Evolutionary conservation across 108 stramenopile species (phyloP).

Genomic region (Stephanodiscus triporus): DNA sequence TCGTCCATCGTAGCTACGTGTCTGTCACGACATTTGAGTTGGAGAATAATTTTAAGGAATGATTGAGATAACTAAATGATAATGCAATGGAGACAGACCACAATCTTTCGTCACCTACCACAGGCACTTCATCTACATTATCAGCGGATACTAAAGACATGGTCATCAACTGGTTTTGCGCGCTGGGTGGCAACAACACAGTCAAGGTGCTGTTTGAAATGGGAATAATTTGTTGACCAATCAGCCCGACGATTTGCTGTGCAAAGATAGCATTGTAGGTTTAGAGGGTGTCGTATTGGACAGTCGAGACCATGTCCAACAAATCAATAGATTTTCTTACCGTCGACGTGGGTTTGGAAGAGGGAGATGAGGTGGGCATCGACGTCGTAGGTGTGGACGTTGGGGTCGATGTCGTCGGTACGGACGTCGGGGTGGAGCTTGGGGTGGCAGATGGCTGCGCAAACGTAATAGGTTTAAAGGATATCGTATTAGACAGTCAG

Average conservation of each 20-base stretch:
- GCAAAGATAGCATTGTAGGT: no score
- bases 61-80: background rate
- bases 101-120: background rate
- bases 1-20: slow-evolving; percentile 33
- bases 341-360: background rate
- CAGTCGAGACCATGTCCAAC: no score
- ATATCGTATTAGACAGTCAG: no score
- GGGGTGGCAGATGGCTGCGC: background rate
- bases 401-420: no score
- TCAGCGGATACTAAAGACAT: slow-evolving; percentile 17
- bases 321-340: no score
- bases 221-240: slow-evolving; percentile 23
- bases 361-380: background rate
- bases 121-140: slow-evolving; percentile 10
- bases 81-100: no score
- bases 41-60: background rate
- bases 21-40: background rate
- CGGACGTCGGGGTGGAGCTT: no score
- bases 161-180: background rate
- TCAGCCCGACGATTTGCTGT: slow-evolving; percentile 1
- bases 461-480: no score
- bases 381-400: no score
- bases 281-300: no score
- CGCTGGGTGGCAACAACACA: slow-evolving; percentile 18
- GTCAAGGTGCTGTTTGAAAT: background rate